Conservation (phyloP, 768 basidiomycete genomes). For the Coprinellus micaceus region DNA sequence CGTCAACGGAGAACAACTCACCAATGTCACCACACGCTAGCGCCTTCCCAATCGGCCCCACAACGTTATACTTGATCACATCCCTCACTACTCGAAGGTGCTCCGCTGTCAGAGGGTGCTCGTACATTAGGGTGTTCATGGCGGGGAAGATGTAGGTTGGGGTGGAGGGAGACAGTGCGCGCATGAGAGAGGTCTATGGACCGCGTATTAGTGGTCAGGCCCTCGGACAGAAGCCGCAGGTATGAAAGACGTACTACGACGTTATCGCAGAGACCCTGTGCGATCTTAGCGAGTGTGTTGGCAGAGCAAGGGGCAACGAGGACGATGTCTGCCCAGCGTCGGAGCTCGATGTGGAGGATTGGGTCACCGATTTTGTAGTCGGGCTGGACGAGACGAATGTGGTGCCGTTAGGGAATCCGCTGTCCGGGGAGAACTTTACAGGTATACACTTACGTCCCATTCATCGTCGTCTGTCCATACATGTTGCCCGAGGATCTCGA, state of each 20-base stretch:
- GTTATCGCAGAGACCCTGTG: constrained; percentile 86
- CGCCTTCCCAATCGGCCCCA: constrained; percentile 84
- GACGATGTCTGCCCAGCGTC: constrained; percentile 93
- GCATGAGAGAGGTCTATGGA: constrained; percentile 69
- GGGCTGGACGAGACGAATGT: too few relatives aligned
- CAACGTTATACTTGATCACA: constrained; percentile 72
- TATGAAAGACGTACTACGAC: constrained; percentile 56
- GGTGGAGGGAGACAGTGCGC: constrained; percentile 78
- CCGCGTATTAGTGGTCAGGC: neutral
- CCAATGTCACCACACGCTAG: constrained; percentile 93
- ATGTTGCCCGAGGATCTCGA: constrained; percentile 48
- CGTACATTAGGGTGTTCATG: constrained; percentile 99
- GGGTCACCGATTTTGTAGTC: constrained; percentile 81
- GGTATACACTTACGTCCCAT: constrained; percentile 68
- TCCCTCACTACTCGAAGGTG: constrained; percentile 77
- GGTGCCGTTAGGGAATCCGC: neutral
- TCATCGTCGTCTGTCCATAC: constrained; percentile 93
- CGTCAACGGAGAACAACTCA: constrained; percentile 29
- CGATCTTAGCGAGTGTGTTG: constrained; percentile 94
- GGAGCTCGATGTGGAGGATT: constrained; percentile 92
- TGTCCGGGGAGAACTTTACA: neutral
- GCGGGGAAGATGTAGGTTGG: constrained; percentile 92
- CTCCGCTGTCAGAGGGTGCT: constrained; percentile 84
- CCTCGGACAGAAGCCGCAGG: neutral
- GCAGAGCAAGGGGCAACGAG: constrained; percentile 95